Evolutionary conservation across 306 rosid species (phyloP), one percentile per base, ranked within the genome.

Genomic region (Quercus bicolor): DNA sequence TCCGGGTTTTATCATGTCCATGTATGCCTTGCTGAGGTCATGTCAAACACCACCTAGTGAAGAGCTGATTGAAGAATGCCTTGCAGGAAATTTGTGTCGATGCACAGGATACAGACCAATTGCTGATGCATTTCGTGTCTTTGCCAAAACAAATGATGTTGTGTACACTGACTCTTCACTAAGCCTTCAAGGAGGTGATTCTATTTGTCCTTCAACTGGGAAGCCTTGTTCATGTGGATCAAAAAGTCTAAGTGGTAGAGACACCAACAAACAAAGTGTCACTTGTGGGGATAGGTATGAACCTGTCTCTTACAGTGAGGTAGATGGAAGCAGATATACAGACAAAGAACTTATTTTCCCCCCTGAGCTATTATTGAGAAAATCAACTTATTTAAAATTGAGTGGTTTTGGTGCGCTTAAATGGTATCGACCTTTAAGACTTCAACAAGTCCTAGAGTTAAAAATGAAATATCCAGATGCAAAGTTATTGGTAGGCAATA

Each of bases 81-180:
- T 95, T 29, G 94, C 94, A 16, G 98, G 98, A 88, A 95, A 95
- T 84, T 84, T 95, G 85, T 92, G 98, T 86, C 87, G 98, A 8
- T 95, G 98, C 79, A 95, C 98, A 24, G 98, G 98, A 81, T 95
- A 95, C 84, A 90, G 98, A 86, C 96, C 98, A 72, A 95, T 95
- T 71, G 79, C 86, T 81, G 98, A 95, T 80, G 98, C 98, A 56
- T 95, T 95, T 83, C 91, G 87, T 5, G 93, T 92, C 77, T 95
- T 92, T 86, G 90, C 98, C 71, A 95, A 91, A 91, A 88, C 96
- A 23, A 78, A 78, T 68, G 81, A 95, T 76, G 61, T 57, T n/a
- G 74, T 89, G 5, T 90, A 95, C 79, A 80, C 88, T n/a, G 87
- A 81, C 55, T 91, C 97, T 82, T 81, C 86, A 14, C 40, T 72